These are phyloP conservation scores for Blastobotrys chiropterorum DNA, from an alignment of 805 yeast species.

Conservation along the genomic window DNA sequence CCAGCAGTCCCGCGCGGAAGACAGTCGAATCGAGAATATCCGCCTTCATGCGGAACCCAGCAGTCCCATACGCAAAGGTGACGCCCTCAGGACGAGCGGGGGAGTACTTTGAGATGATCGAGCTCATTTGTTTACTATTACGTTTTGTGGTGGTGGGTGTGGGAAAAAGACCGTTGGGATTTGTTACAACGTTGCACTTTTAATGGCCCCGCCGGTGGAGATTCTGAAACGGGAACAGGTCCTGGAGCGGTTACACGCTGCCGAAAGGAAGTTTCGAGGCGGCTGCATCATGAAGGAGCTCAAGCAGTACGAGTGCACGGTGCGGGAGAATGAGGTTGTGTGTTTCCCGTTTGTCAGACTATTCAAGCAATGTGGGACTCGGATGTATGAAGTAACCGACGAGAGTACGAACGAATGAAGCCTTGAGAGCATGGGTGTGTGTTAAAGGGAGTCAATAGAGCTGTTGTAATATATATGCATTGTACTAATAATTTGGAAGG, in stretches of 20 bases:
- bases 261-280: conserved; percentile 10
- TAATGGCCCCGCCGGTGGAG: conserved; percentile 20
- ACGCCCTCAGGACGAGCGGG: conserved; percentile 28
- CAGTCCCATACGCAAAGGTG: conserved; percentile 80
- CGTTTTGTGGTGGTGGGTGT: not conserved
- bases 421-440: not conserved
- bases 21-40: conserved; percentile 68
- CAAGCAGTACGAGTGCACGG: conserved; percentile 25
- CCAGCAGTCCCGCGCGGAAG: conserved; percentile 76
- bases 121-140: not conserved
- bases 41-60: conserved; percentile 86
- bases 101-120: not conserved
- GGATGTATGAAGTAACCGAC: not conserved
- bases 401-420: not conserved
- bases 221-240: conserved; percentile 9
- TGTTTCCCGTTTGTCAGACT: conserved; percentile 26
- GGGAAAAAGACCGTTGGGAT: not conserved
- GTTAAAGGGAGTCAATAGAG: not conserved
- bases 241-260: conserved; percentile 4
- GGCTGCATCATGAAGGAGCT: conserved; percentile 23
- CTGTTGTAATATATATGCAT: too few relatives aligned
- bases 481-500: too few relatives aligned
- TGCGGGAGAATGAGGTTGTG: conserved; percentile 20
- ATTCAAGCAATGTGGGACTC: conserved; percentile 17
- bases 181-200: not conserved